Base-by-base conservation (phyloP, 768 basidiomycete genomes). In the Panus rudis region DNA sequence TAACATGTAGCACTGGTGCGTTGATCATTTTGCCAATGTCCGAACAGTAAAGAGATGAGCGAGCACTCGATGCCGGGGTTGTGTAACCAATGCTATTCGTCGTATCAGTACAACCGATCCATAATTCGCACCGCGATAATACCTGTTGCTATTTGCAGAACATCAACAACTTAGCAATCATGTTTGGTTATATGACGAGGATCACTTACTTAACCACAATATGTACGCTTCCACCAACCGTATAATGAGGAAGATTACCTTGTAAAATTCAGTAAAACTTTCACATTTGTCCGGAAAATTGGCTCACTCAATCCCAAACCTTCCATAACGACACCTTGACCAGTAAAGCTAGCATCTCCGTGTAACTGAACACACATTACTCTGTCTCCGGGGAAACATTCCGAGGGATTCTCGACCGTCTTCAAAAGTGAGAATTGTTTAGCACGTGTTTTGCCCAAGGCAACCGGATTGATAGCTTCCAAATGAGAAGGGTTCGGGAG, bases 271-370 rank as follows among this genome's bases (percentile, higher is more conserved):
- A 4, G 42, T 53, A 20, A 35, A 43, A 24, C 7, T 16, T 26
- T n/a, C 12, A 31, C 8, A 8, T 20, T 43, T 14, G 33, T 22
- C 14, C n/a, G 12, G 21, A 37, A 39, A 13, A 31, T 6, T 3
- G 5, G 67, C 83, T 39, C 49, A 81, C 88, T 92, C 42, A 94
- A 64, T 4, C 90, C 88, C 24, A 96, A 69, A 14, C 75, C 72
- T 61, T 94, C 92, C 81, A 91, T 92, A 14, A 92, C 77, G 4
- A 94, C 72, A 2, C 92, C 92, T 59, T 94, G 92, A 0, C 92
- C 92, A 0, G 84, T 76, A 56, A 94, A 93, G 45, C 85, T 89
- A 1, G 88, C 91, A 59, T 96, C 92, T 3, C 92, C 92, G 50
- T 94, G 92, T 37, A 96, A 62, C 54, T 92, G 89, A 0, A 94